Evolutionary conservation across 306 rosid species (phyloP), one percentile per base, ranked within the genome.

Genomic region (Aeschynomene evenia): DNA sequence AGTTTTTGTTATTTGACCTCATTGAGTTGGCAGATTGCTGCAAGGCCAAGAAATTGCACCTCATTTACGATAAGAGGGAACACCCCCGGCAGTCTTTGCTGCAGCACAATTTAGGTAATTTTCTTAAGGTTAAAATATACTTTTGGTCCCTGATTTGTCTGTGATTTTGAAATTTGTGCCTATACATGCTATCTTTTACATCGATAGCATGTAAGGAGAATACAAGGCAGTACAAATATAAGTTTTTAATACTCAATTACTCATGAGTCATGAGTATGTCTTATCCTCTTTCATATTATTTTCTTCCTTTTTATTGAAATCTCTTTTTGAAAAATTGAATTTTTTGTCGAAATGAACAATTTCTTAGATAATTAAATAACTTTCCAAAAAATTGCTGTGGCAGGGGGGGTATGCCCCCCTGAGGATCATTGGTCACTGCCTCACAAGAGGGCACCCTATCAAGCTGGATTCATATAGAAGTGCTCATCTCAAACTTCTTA

Each of bases 21-120:
- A 91, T 93, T 73, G 98, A 93, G 84, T 84, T 93, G 82, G 98
- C 98, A 73, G 98, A 93, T 80, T 86, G 97, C 82, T 93, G 98
- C 85, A 81, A 85, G 58, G 91, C 98, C 72, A 85, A 73, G 82
- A 93, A 83, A 72, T 76, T 93, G 59, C 98, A 91, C 85, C 83
- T 93, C 59, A 81, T 93, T 67, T 85, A 88, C 82, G 98, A 93
- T 80, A 88, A 88, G 86, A 90, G 98, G 82, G 96, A 88, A 75
- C 98, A 93, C 84, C 90, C 96, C 52, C 79, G 91, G 19, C 97
- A 88, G 86, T 90, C 97, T 67, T 74, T 93, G 82, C 93, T 93
- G 78, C 98, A 93, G 75, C 96, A 93, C 82, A 93, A 93, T 81
- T 78, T 93, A 77, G 98, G 98, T 93, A 80, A 81, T 12, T 13